These are phyloP conservation scores for Podila epigama DNA, from an alignment of 192 early-diverging fungal genomes.

Conservation along the genomic window DNA sequence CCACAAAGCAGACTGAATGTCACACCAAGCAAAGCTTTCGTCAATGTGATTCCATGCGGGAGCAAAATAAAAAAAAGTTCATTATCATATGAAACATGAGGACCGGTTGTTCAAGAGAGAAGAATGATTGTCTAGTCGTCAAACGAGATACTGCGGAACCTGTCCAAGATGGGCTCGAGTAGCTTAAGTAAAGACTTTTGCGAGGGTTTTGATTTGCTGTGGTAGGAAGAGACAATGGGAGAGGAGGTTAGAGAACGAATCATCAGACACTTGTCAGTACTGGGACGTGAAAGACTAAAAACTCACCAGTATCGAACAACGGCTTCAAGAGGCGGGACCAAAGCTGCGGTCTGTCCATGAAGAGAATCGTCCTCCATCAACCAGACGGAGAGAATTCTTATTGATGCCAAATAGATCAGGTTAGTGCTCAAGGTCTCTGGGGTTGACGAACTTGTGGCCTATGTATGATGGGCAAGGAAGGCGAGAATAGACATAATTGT, in stretches of 20 bases:
- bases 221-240: no score
- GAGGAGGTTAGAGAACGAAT: no score
- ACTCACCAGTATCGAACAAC: constrained; percentile 30
- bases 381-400: constrained; percentile 33
- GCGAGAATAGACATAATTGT: no score
- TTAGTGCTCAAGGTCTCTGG: constrained; percentile 8
- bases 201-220: constrained; percentile 25
- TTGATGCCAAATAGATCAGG: constrained; percentile 30
- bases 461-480: no score
- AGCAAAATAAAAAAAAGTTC: no score
- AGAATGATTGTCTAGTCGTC: constrained; percentile 12
- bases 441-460: background rate
- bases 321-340: constrained; percentile 17
- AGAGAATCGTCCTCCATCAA: constrained; percentile 40
- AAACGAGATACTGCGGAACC: constrained; percentile 17
- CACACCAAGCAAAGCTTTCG: no score
- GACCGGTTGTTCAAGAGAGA: no score
- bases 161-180: constrained; percentile 22
- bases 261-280: no score
- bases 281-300: background rate
- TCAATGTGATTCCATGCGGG: no score
- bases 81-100: background rate
- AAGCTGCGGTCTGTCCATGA: constrained; percentile 12
- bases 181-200: constrained; percentile 12
- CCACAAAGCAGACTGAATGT: no score